Evolutionary conservation across 228 moss, liverwort and hornwort genomes (phyloP), one percentile per base, ranked within the genome.

Genomic region (Sphagnum magellanicum): DNA sequence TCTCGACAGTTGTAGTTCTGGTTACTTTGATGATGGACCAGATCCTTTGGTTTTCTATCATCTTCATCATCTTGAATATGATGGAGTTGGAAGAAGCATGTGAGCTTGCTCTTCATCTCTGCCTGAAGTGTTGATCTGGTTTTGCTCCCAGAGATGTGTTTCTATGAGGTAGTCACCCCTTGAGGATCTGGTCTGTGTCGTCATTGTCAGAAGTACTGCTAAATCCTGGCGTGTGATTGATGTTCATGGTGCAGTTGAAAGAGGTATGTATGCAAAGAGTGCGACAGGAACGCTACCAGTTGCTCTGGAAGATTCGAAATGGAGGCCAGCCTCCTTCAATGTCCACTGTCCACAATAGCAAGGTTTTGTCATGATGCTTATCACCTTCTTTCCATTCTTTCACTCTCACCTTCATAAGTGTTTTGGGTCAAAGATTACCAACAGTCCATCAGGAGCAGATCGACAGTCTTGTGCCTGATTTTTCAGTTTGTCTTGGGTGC

Each of bases 261-360:
- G 88, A 88, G 70, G 76, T 79, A 72, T 88, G 88, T 53, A 78
- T 88, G 10, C 76, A 80, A 70, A 80, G 88, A 76, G 85, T 88
- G 12, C 80, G 78, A 61, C 70, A 78, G 67, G 82, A 85, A 74
- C 82, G 88, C 59, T 67, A 68, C 61, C 74, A 82, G 74, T 70
- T 88, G 68, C 73, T 88, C 63, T 88, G 85, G 88, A 88, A 83
- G 68, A 80, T 88, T 68, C 80, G 85, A 13, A 76, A 11, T 59
- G 76, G 49, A 70, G 63, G 70, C 65, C 10, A 71, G 7, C 51
- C 85, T 67, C 75, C 70, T 10, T 63, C 66, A 50, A 74, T 72
- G 78, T 53, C 75, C 53, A 74, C 72, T 64, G 55, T 72, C 11
- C 79, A 79, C 61, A 68, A 63, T 60, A 77, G 75, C 53, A 79